Evolutionary conservation across 495 filamentous ascomycete genomes (phyloP).

Genomic region (Penicillium ochrochloron): DNA sequence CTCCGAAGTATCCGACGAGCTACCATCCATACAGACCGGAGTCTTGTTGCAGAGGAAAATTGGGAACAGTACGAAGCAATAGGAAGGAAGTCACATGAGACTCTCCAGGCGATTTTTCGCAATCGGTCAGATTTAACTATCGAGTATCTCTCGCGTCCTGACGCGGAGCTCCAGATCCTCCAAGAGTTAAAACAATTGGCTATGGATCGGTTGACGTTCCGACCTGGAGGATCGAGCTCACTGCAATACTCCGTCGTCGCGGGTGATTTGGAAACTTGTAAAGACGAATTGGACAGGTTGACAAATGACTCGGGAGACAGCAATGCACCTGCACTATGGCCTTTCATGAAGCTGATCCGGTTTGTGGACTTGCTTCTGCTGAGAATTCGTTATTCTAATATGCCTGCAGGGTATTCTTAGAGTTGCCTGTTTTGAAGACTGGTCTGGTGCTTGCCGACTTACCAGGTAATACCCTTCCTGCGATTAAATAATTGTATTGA

Average conservation of each 20-base stretch:
- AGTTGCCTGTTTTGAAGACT: background rate
- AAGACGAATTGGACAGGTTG: background rate
- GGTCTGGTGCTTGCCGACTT: constrained; percentile 1
- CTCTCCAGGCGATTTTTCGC: background rate
- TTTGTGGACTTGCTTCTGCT: background rate
- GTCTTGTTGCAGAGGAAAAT: background rate
- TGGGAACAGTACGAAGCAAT: constrained; percentile 2
- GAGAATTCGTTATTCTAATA: background rate
- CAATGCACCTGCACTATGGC: background rate
- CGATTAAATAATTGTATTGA: too few relatives aligned
- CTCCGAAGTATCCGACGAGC: background rate
- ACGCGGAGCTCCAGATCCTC: background rate
- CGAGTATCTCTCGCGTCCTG: constrained; percentile 1
- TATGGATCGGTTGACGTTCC: background rate
- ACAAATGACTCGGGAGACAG: background rate
- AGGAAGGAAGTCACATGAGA: background rate
- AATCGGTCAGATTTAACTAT: background rate
- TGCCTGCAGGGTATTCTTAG: background rate
- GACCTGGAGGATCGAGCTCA: background rate
- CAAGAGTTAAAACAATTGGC: background rate
- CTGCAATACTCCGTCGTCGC: background rate
- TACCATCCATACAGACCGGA: background rate
- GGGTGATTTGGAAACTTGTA: background rate
- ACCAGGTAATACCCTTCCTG: background rate
- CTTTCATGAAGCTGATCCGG: background rate